Evolutionary conservation across 1,284 basidiomycete species (phyloP).

Genomic region (Puccinia brachypodii): DNA sequence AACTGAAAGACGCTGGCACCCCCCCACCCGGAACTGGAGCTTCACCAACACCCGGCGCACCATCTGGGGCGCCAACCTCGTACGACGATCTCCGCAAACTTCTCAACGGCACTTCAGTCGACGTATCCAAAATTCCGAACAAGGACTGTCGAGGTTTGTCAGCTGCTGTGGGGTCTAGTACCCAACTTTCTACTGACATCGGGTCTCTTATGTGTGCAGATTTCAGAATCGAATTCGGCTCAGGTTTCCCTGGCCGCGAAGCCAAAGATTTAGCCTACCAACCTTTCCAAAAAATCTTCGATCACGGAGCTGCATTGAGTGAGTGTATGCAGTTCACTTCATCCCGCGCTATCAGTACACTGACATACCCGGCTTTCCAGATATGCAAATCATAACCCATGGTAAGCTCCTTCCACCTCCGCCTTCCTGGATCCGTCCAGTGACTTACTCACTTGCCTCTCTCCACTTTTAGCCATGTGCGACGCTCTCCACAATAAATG

Average conservation of each 20-base stretch:
- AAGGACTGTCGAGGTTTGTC: not conserved
- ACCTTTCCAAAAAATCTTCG: not conserved
- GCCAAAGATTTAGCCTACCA: constrained; percentile 1
- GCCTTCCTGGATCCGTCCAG: not conserved
- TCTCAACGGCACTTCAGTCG: not conserved
- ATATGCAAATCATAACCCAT: not conserved
- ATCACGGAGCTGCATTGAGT: constrained; percentile 23
- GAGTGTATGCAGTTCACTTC: not conserved
- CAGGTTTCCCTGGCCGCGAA: not conserved
- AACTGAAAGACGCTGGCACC: not conserved
- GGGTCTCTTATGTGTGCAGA: not conserved
- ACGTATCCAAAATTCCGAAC: not conserved
- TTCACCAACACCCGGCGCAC: not conserved
- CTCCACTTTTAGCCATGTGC: constrained; percentile 12
- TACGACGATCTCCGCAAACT: not conserved
- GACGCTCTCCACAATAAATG: constrained; percentile 26
- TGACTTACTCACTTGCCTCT: not conserved
- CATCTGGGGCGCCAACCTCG: not conserved
- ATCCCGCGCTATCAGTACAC: not conserved
- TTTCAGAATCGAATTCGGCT: constrained; percentile 32
- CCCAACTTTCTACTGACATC: not conserved
- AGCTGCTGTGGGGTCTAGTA: no score
- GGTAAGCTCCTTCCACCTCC: not conserved
- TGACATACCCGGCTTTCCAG: not conserved
- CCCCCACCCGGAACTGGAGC: no score